phyloP scores from a whole-genome alignment of 768 basidiomycete genomes.

The Suillus americanus region DNA sequence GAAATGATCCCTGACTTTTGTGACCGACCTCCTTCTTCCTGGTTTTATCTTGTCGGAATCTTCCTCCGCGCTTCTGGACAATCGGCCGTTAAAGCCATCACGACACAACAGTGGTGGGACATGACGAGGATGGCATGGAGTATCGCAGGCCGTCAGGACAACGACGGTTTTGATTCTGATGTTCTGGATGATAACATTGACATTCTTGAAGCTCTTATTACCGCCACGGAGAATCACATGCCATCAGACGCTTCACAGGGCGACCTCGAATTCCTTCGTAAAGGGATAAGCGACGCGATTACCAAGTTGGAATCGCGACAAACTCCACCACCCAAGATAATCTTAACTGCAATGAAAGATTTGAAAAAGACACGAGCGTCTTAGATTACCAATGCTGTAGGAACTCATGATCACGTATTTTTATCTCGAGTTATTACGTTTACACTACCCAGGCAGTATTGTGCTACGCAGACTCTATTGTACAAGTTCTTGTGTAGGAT shows the following conservation, averaged over 20 bases:
- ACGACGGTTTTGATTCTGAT: not conserved
- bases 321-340: not conserved
- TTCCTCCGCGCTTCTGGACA: not conserved
- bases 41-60: not conserved
- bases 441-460: not conserved
- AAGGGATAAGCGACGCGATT: not conserved
- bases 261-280: not conserved
- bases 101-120: not conserved
- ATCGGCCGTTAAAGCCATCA: not conserved
- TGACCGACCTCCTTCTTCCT: not conserved
- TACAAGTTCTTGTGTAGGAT: too few relatives aligned
- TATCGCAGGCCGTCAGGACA: not conserved
- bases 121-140: not conserved
- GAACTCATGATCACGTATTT: not conserved
- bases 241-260: not conserved
- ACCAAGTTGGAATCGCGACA: not conserved
- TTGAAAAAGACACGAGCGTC: not conserved
- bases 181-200: not conserved
- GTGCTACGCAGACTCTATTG: too few relatives aligned
- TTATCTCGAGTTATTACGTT: not conserved
- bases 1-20: not conserved
- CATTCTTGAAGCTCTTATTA: not conserved
- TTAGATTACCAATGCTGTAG: not conserved
- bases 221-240: not conserved
- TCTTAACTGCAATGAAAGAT: not conserved